phyloP scores from a whole-genome alignment of 2,329 filamentous ascomycete genomes.

The Tolypocladium endophyticum region DNA sequence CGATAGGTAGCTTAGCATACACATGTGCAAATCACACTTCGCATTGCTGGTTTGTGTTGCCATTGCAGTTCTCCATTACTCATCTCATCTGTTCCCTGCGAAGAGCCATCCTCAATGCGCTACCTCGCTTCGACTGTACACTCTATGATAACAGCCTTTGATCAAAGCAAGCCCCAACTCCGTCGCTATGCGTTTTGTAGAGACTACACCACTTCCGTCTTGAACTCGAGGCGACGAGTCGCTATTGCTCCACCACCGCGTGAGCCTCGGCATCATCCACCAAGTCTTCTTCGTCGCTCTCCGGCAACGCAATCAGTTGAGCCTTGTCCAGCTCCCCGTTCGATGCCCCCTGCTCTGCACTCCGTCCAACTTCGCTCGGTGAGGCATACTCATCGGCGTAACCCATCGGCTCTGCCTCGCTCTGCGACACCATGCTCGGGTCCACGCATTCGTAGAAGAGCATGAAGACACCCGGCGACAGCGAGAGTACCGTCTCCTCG shows the following conservation, averaged over 20 bases:
- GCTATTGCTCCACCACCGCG: not conserved
- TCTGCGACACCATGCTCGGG: constrained; percentile 32
- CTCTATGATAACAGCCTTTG: not conserved
- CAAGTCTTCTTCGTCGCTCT: not conserved
- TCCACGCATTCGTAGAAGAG: constrained; percentile 82
- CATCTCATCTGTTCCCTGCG: too few species aligned
- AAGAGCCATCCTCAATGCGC: not conserved
- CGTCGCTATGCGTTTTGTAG: constrained; percentile 15
- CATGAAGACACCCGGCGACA: constrained; percentile 81
- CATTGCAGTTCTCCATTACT: not conserved
- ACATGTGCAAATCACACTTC: not conserved
- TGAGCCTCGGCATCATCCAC: not conserved
- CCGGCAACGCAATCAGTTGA: not conserved
- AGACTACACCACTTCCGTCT: not conserved
- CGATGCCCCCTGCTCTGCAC: too few species aligned
- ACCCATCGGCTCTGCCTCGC: constrained; percentile 14
- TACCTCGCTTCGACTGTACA: too few species aligned
- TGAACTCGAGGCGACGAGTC: not conserved
- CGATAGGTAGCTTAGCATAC: too few species aligned
- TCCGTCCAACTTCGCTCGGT: not conserved
- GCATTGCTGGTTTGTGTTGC: not conserved
- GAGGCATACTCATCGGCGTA: constrained; percentile 4
- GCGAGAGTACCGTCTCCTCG: constrained; percentile 61
- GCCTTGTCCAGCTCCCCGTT: not conserved
- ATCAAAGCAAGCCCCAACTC: constrained; percentile 9